phyloP scores from a whole-genome alignment of 768 basidiomycete species.

The Boletus edulis region DNA sequence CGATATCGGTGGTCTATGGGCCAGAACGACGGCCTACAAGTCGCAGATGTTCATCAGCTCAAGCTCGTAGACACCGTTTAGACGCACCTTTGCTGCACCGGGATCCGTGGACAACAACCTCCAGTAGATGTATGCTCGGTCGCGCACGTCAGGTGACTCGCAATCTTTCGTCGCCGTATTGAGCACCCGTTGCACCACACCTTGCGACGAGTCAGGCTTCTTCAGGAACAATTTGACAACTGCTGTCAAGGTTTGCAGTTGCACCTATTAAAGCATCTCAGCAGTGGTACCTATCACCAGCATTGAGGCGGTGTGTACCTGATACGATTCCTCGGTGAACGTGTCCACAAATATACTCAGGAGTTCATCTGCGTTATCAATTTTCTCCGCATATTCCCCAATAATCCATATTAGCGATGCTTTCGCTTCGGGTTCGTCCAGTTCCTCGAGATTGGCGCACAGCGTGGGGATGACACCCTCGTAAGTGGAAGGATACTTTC shows the following conservation, averaged over 20 bases:
- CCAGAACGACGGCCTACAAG: constrained; percentile 77
- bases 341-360: constrained; percentile 86
- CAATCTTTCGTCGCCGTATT: constrained; percentile 96
- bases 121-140: constrained; percentile 99
- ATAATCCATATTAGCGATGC: constrained; percentile 99
- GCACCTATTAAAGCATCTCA: constrained; percentile 43
- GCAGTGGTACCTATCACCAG: neutral
- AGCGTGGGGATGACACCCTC: constrained; percentile 96
- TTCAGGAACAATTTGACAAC: constrained; percentile 96
- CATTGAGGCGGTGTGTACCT: constrained; percentile 41
- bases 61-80: neutral
- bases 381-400: constrained; percentile 96
- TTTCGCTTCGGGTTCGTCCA: constrained; percentile 98
- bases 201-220: constrained; percentile 92
- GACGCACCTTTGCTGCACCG: constrained; percentile 82
- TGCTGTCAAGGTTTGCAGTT: constrained; percentile 84
- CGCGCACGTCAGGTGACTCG: constrained; percentile 94
- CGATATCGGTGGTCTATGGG: constrained; percentile 89
- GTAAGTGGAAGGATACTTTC: constrained; percentile 94
- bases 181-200: constrained; percentile 86
- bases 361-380: constrained; percentile 94
- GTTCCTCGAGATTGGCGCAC: constrained; percentile 91
- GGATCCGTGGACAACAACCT: constrained; percentile 92
- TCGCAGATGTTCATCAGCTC: neutral
- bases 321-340: constrained; percentile 92